Conservation (phyloP, 2,329 filamentous ascomycete species). For the Amauroascus verrucosus region DNA sequence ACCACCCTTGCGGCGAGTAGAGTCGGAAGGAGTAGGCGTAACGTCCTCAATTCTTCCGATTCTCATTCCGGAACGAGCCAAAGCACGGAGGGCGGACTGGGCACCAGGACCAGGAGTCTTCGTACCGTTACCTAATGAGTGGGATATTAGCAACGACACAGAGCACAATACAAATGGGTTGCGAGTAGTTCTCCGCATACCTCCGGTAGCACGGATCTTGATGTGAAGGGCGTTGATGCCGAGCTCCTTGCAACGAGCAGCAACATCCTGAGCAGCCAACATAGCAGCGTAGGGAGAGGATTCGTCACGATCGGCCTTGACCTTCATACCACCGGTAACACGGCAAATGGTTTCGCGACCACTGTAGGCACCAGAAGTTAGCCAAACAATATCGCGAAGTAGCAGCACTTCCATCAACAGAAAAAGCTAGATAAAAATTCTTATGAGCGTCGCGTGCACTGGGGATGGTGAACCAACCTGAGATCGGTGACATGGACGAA, state of each 20-base stretch:
- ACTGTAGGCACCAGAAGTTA: conserved; percentile 57
- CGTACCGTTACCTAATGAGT: conserved; percentile 73
- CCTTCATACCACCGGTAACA: conserved; percentile 99
- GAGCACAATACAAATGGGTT: background rate
- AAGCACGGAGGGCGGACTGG: conserved; percentile 96
- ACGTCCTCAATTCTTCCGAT: conserved; percentile 99
- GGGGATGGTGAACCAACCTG: conserved; percentile 47
- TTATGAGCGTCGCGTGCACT: background rate
- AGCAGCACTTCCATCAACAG: too few relatives aligned
- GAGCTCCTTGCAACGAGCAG: conserved; percentile 76
- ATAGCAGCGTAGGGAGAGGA: conserved; percentile 99
- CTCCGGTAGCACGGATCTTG: conserved; percentile 99
- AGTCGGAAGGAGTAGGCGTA: conserved; percentile 97
- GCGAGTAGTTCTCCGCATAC: conserved; percentile 43
- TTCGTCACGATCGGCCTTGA: conserved; percentile 99
- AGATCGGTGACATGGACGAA: conserved; percentile 99
- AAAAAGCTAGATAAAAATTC: background rate
- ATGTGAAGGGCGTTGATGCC: conserved; percentile 96
- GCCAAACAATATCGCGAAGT: background rate
- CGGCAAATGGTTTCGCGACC: conserved; percentile 99
- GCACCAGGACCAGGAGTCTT: conserved; percentile 99
- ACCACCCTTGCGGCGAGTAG: conserved; percentile 99
- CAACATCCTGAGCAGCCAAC: conserved; percentile 99
- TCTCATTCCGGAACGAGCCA: conserved; percentile 99
- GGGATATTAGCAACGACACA: background rate